phyloP scores from a whole-genome alignment of 805 yeast genomes.

The Kuraishia cidri region DNA sequence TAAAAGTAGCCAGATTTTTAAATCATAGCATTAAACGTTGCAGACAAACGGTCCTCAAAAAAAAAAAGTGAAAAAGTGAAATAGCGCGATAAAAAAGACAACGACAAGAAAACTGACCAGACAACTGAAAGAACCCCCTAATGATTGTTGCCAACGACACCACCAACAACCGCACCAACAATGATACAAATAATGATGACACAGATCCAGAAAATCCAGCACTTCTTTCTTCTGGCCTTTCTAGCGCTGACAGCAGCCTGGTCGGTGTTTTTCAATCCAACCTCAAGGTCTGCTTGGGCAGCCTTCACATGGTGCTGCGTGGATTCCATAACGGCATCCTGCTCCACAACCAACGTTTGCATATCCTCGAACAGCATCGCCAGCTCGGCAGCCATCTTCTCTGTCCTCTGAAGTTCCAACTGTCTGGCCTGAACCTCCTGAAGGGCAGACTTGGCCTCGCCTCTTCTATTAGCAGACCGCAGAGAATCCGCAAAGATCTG shows the following conservation, averaged over 20 bases:
- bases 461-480: constrained; percentile 77
- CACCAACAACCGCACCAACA: too few species aligned
- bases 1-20: too few species aligned
- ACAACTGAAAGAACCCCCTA: too few species aligned
- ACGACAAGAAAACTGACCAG: too few species aligned
- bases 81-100: too few species aligned
- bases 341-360: constrained; percentile 94
- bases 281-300: constrained; percentile 88
- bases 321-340: constrained; percentile 79
- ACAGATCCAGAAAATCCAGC: constrained; percentile 71
- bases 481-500: constrained; percentile 94
- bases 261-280: constrained; percentile 89
- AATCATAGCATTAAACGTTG: too few species aligned
- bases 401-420: constrained; percentile 89
- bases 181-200: constrained; percentile 51
- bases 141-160: too few species aligned
- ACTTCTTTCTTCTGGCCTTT: constrained; percentile 84
- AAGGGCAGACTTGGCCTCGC: constrained; percentile 91
- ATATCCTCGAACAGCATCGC: constrained; percentile 92
- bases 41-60: too few species aligned
- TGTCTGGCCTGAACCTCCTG: constrained; percentile 96
- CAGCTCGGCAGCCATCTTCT: constrained; percentile 91
- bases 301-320: constrained; percentile 71
- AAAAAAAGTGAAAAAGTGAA: too few species aligned
- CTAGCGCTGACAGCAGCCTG: constrained; percentile 84